Percentiles rank a stretch among this genome's conserved stretches.
Evolutionary conservation across 768 basidiomycete genomes (phyloP).

Genomic region (Zangia roseola): DNA sequence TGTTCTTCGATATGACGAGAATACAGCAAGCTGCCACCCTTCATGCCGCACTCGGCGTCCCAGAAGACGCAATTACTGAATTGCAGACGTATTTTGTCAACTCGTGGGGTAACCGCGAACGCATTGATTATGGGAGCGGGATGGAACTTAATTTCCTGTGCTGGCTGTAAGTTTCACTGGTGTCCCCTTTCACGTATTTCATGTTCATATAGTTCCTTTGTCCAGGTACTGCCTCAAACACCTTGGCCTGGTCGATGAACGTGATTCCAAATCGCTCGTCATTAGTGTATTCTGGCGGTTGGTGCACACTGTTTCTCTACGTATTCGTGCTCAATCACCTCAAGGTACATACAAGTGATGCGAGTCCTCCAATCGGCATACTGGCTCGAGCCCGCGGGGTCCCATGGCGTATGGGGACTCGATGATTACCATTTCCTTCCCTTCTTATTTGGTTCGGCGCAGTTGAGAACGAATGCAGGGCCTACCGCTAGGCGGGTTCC

Average conservation of each 20-base stretch:
- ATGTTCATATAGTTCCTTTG: not conserved
- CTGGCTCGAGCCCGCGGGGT: constrained; percentile 98
- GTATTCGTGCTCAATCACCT: not conserved
- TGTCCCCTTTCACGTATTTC: not conserved
- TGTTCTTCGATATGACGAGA: not conserved
- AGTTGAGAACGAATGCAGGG: constrained; percentile 40
- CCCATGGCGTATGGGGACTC: constrained; percentile 96
- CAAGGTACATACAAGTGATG: constrained; percentile 75
- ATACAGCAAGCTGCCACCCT: constrained; percentile 51
- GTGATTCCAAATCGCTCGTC: constrained; percentile 75
- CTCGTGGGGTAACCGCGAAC: constrained; percentile 85
- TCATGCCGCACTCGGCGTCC: constrained; percentile 62
- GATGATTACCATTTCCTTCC: constrained; percentile 97
- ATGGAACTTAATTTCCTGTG: constrained; percentile 99
- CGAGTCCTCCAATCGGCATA: constrained; percentile 88
- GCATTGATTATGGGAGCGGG: constrained; percentile 99
- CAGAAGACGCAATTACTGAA: constrained; percentile 60
- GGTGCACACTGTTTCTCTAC: constrained; percentile 6
- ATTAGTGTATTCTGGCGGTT: constrained; percentile 88
- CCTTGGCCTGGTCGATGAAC: constrained; percentile 58
- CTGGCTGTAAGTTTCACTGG: constrained; percentile 70
- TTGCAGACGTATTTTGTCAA: constrained; percentile 80
- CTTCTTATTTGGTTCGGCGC: constrained; percentile 84
- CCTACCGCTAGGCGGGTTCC: constrained; percentile 11
- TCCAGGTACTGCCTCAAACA: constrained; percentile 77